A percentile compares a stretch with the other conserved stretches of the same genome.
These are phyloP conservation scores for Pisolithus marmoratus DNA, from an alignment of 768 basidiomycete genomes.

Conservation along the genomic window DNA sequence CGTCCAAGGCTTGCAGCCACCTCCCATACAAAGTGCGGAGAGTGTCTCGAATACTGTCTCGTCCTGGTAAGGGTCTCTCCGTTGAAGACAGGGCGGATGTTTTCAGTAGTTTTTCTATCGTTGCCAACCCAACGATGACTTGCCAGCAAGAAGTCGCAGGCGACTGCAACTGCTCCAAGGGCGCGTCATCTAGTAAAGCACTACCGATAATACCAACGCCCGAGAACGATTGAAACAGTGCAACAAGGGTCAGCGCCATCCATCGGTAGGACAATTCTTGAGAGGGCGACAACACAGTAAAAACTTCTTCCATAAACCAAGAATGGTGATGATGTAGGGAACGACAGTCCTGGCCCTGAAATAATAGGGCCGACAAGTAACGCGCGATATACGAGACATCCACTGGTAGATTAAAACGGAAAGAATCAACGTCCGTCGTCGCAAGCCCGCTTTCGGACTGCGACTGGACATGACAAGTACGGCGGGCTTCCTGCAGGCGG, in stretches of 20 bases:
- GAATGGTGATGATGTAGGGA: background rate
- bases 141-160: constrained; percentile 30
- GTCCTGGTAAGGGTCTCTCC: background rate
- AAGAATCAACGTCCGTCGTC: background rate
- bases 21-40: constrained; percentile 34
- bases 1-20: constrained; percentile 30
- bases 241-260: constrained; percentile 37
- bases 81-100: constrained; percentile 1
- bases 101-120: constrained; percentile 28
- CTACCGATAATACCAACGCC: background rate
- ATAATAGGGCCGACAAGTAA: constrained; percentile 9
- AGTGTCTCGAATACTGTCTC: constrained; percentile 18
- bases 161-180: constrained; percentile 3
- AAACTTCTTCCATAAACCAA: constrained; percentile 2
- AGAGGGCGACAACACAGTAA: constrained; percentile 24
- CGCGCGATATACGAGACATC: constrained; percentile 11
- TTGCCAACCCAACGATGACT: constrained; percentile 36
- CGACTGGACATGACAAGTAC: background rate
- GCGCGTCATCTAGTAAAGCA: background rate
- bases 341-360: background rate
- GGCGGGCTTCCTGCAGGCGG: background rate
- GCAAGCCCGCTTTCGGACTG: background rate
- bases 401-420: background rate
- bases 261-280: constrained; percentile 33
- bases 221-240: constrained; percentile 19